These are phyloP conservation scores for Periconia sp. DNA, from an alignment of 2,329 filamentous ascomycete species.

Conservation along the genomic window DNA sequence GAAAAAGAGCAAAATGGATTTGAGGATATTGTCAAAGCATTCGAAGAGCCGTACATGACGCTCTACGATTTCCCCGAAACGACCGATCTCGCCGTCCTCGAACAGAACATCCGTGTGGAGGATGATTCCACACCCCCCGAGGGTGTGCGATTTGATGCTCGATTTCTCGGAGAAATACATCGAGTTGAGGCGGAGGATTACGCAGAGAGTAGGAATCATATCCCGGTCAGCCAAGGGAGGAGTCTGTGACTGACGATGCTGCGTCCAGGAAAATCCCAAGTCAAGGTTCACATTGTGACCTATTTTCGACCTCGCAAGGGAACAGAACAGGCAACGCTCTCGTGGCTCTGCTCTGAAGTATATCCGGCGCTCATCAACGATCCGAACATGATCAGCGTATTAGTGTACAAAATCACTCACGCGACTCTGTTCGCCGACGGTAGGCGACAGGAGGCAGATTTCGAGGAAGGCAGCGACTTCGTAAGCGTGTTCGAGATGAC, in stretches of 20 bases:
- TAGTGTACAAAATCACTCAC: background rate
- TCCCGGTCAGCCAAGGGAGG: background rate
- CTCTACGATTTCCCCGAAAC: background rate
- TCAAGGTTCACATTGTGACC: background rate
- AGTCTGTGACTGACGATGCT: background rate
- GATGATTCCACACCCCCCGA: background rate
- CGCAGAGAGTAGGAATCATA: background rate
- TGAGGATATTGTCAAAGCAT: background rate
- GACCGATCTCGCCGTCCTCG: background rate
- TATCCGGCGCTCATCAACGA: background rate
- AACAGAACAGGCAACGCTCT: background rate
- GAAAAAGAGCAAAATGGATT: background rate
- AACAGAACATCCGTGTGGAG: background rate
- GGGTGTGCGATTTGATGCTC: background rate
- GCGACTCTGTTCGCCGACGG: background rate
- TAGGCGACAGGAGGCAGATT: too few species aligned
- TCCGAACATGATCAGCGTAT: background rate
- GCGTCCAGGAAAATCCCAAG: background rate
- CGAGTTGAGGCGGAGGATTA: background rate
- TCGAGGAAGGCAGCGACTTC: background rate
- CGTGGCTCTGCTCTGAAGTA: background rate
- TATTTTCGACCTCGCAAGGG: background rate
- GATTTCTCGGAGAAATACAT: background rate
- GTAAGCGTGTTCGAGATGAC: background rate
- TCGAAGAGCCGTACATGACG: background rate